Evolutionary conservation across 2,329 filamentous ascomycete species (phyloP).

Genomic region (Paracoccidioides lutzii): DNA sequence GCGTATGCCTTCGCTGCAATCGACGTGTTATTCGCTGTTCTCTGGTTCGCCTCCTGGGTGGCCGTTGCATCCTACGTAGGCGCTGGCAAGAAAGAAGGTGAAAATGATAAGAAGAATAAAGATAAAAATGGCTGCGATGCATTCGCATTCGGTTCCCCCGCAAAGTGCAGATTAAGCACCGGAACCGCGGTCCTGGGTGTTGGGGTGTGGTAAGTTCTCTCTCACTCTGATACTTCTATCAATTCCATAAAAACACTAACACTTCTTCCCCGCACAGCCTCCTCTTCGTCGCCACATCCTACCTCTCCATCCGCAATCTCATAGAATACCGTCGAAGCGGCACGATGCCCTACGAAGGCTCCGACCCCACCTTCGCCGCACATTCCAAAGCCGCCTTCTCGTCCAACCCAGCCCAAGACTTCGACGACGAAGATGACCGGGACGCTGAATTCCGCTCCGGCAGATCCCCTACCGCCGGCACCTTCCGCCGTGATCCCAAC

Average conservation of each 20-base stretch:
- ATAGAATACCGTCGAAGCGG: slow-evolving; percentile 46
- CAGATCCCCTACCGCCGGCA: slow-evolving; percentile 9
- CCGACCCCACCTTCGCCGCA: slow-evolving; percentile 37
- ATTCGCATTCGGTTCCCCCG: slow-evolving; percentile 42
- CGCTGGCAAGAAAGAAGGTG: slow-evolving; percentile 40
- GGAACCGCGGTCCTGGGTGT: slow-evolving; percentile 44
- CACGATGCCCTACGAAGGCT: slow-evolving; percentile 35
- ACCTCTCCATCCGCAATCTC: slow-evolving; percentile 43
- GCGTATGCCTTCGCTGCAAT: slow-evolving; percentile 46
- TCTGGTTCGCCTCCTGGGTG: slow-evolving; percentile 49
- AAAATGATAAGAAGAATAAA: slow-evolving; percentile 27
- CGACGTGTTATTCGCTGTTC: slow-evolving; percentile 41
- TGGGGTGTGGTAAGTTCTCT: slow-evolving; percentile 39
- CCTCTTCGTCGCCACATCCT: slow-evolving; percentile 41
- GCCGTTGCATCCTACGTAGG: slow-evolving; percentile 44
- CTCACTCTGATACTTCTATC: background rate
- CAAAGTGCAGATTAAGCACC: slow-evolving; percentile 45
- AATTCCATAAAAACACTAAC: background rate
- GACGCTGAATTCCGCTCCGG: slow-evolving; percentile 30
- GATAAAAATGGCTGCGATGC: slow-evolving; percentile 39
- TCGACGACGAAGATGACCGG: slow-evolving; percentile 31
- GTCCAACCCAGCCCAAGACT: slow-evolving; percentile 33
- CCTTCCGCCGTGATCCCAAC: slow-evolving; percentile 35
- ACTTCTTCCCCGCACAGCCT: slow-evolving; percentile 28
- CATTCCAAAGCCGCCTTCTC: slow-evolving; percentile 37